Evolutionary conservation across 2,329 filamentous ascomycete genomes (phyloP).

Genomic region (Phoma sp.): DNA sequence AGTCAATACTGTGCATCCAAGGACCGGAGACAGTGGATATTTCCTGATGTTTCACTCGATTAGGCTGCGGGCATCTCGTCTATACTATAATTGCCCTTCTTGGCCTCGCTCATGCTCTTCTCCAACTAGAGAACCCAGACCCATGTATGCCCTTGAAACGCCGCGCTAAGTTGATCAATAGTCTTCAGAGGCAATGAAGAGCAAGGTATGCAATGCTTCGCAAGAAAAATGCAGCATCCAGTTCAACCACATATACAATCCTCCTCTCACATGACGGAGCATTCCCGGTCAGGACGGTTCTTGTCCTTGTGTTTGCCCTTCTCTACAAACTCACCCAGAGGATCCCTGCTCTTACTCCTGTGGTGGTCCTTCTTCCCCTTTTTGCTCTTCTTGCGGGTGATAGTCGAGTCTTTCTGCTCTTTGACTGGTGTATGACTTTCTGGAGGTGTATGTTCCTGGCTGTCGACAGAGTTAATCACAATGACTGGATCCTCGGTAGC

Average conservation of each 20-base stretch:
- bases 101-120: neutral
- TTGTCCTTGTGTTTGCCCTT: conserved; percentile 40
- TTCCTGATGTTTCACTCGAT: too few species aligned
- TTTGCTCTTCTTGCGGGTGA: conserved; percentile 40
- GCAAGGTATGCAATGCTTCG: conserved; percentile 8
- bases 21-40: too few species aligned
- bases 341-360: conserved; percentile 51
- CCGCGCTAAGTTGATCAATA: conserved; percentile 31
- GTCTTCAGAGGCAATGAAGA: conserved; percentile 4
- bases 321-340: conserved; percentile 36
- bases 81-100: conserved; percentile 19
- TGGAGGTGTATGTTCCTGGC: conserved; percentile 2
- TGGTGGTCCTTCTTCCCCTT: conserved; percentile 45
- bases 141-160: conserved; percentile 24
- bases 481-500: conserved; percentile 38
- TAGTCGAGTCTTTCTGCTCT: conserved; percentile 33
- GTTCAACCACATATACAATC: neutral
- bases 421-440: conserved; percentile 24
- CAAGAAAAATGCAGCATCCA: conserved; percentile 1
- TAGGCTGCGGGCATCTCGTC: conserved; percentile 34
- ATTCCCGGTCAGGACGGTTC: conserved; percentile 53
- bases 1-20: too few species aligned
- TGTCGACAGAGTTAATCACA: conserved; percentile 31
- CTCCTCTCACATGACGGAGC: conserved; percentile 52
- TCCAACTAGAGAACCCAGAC: neutral